Percentiles rank a stretch among this genome's conserved stretches.
phyloP scores from a whole-genome alignment of 1,284 basidiomycete genomes.

The Entoloma clypeatum region DNA sequence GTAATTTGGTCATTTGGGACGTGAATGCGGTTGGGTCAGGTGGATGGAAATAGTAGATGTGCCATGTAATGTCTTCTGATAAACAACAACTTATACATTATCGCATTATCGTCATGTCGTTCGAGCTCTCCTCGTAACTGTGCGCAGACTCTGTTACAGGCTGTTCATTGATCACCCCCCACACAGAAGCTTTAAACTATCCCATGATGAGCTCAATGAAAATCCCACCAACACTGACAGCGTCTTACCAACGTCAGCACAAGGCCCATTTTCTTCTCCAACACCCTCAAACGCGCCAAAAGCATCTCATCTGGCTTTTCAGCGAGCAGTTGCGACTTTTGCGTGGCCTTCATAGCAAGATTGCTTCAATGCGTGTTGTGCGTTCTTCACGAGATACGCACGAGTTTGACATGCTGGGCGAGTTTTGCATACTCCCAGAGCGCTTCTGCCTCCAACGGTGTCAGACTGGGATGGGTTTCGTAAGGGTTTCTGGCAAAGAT shows the following conservation, averaged over 20 bases:
- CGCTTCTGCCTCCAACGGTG: conserved; percentile 61
- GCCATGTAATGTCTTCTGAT: conserved; percentile 10
- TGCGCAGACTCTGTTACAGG: conserved; percentile 43
- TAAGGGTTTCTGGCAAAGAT: conserved; percentile 65
- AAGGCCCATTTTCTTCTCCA: conserved; percentile 95
- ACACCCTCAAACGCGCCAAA: conserved; percentile 72
- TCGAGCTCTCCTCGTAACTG: conserved; percentile 20
- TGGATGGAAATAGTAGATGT: conserved; percentile 24
- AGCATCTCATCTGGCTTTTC: conserved; percentile 74
- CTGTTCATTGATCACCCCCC: conserved; percentile 90
- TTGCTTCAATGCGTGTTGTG: conserved; percentile 9
- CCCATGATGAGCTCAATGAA: conserved; percentile 9
- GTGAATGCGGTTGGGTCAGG: conserved; percentile 47
- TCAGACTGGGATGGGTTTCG: conserved; percentile 58
- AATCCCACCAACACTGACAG: not conserved
- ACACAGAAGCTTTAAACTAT: conserved; percentile 93
- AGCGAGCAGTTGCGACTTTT: conserved; percentile 54
- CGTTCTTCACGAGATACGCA: conserved; percentile 31
- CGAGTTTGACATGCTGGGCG: conserved; percentile 64
- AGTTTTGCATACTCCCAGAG: conserved; percentile 81
- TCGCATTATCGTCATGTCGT: conserved; percentile 35
- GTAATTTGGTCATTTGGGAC: conserved; percentile 90
- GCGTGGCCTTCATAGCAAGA: conserved; percentile 43
- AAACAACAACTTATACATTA: conserved; percentile 21
- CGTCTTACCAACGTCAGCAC: conserved; percentile 78